These are phyloP conservation scores for Pelagophyceae sp. DNA, from an alignment of 352 stramenopile species.

Conservation along the genomic window DNA sequence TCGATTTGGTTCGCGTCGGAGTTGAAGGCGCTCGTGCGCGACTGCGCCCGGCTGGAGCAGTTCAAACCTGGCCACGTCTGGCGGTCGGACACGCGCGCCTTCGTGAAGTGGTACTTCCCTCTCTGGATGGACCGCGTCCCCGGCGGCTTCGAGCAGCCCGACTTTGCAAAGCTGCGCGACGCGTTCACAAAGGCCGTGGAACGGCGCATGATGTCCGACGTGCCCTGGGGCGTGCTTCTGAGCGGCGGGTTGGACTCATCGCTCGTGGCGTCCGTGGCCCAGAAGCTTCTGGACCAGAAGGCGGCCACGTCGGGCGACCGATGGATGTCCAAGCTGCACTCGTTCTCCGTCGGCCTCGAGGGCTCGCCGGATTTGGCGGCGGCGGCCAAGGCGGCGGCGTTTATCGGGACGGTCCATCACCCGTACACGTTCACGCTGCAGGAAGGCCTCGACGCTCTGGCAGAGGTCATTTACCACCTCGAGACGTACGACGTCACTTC, in stretches of 20 bases:
- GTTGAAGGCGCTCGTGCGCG: slow-evolving; percentile 83
- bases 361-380: slow-evolving; percentile 89
- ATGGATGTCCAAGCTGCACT: slow-evolving; percentile 78
- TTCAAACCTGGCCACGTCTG: slow-evolving; percentile 82
- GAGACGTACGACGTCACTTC: slow-evolving; percentile 98
- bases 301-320: slow-evolving; percentile 43
- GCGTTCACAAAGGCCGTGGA: slow-evolving; percentile 87
- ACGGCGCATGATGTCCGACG: slow-evolving; percentile 96
- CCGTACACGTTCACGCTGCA: slow-evolving; percentile 97
- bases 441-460: slow-evolving; percentile 91
- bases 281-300: neutral
- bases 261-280: slow-evolving; percentile 83
- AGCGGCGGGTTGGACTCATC: slow-evolving; percentile 94
- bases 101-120: slow-evolving; percentile 87
- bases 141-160: slow-evolving; percentile 49
- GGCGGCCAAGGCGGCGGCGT: slow-evolving; percentile 88
- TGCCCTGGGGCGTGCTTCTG: slow-evolving; percentile 95
- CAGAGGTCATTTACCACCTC: slow-evolving; percentile 91
- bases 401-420: slow-evolving; percentile 95
- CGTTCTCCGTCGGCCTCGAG: slow-evolving; percentile 93
- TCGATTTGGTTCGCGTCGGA: slow-evolving; percentile 91
- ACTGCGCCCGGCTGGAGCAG: slow-evolving; percentile 64
- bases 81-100: slow-evolving; percentile 68
- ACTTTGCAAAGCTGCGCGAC: slow-evolving; percentile 63
- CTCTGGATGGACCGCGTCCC: slow-evolving; percentile 52